Evolutionary conservation across 164 flowering plant species (phyloP), one percentile per base, ranked within the genome.

Genomic region (Taxillus chinensis): DNA sequence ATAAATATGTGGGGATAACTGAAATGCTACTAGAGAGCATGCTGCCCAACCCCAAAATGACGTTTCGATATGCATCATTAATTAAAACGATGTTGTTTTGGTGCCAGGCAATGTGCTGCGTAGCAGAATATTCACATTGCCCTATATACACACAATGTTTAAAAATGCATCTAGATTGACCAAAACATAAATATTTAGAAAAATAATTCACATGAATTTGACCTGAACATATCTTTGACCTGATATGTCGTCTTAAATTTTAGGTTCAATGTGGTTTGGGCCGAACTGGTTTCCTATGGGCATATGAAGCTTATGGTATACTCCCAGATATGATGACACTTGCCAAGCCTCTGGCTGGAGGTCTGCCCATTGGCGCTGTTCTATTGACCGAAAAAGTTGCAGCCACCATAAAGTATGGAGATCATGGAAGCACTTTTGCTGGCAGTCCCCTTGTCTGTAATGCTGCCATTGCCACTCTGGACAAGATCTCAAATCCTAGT

Each of bases 261-360:
- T 57, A 91, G 98, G 90, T 91, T 64, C 98, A 91, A 73, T 91
- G 98, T 65, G 96, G 98, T 8, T 68, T 89, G 56, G 98, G 98
- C 6, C 78, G 98, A 66, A 80, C 84, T 3, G 95, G 98, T 4
- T 59, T 74, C 58, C 85, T 91, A 40, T 91, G 92, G 96, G 96
- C 98, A 0, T 82, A 91, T 39, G 98, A 91, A 65, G 80, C 82
- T 3, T 85, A 74, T 64, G 86, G 81, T 16, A 80, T 91, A 17
- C 71, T 60, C 68, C 98, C 98, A 0, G 98, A 91, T 65, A 85
- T 91, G 45, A 89, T 92, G 98, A 87, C 98, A 5, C 85, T 89
- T 5, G 95, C 95, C 56, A 92, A 92, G 71, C 95, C 98, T 69
- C 86, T 92, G 27, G 98, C 92, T 15, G 96, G 96, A 60, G 96